Evolutionary conservation across 352 stramenopile genomes (phyloP), one percentile per base, ranked within the genome.

Genomic region (Phytophthora pisi): DNA sequence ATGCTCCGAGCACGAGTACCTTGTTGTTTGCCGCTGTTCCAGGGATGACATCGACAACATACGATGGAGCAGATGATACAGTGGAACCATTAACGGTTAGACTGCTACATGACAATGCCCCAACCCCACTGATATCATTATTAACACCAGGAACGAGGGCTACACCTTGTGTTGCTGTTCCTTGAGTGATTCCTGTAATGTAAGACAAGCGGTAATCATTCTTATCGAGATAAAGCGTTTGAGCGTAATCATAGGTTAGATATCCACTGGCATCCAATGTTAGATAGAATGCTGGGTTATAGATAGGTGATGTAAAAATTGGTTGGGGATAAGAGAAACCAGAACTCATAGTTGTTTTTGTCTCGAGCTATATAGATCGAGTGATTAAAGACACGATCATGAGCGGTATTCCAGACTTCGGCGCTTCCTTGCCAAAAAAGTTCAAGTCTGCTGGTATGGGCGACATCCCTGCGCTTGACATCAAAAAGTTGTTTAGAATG

Each of bases 361-460:
- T 43, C 36, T 43, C 36, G 47, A 20, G 13, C 23, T 43, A 53
- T 20, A 16, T 16, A 13, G 20, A 49, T 49, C 42, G n/a, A 49
- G 42, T 49, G 38, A 46, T 46, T 46, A 46, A 46, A 46, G 38
- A 46, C 38, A 28, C 42, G 42, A 49, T 49, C 42, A 49, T 49
- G 42, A 49, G n/a, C n/a, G 42, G 42, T 26, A 49, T 49, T 49
- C 42, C 42, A 49, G n/a, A 49, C 1, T 43, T n/a, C 5, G 36
- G 36, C 11, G 36, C 36, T 43, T 43, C 36, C 0, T 18, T 43
- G 11, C 36, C 36, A 18, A 43, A 43, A 2, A 16, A 64, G 5
- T 64, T 46, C 24, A 34, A 43, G 13, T 18, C 36, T 43, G 36
- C 36, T 18, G 11, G 11, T 4, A 43, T 43, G 36, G n/a, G n/a